Conservation (phyloP, 768 basidiomycete species). For the Xerocomus potaroensis region DNA sequence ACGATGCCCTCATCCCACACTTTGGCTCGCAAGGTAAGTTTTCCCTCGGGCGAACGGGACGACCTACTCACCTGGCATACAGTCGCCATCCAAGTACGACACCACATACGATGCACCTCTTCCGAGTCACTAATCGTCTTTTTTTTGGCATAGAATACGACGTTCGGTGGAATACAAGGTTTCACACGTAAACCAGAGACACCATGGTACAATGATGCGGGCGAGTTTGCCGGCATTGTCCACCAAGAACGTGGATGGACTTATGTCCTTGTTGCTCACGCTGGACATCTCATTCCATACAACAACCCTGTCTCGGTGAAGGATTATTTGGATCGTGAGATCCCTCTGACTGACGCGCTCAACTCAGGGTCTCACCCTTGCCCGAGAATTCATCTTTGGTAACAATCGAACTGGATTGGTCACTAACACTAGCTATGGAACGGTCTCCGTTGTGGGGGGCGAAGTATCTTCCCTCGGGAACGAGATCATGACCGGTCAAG, state of each 20-base stretch:
- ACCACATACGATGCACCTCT: not conserved
- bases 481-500: constrained; percentile 48
- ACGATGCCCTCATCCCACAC: constrained; percentile 61
- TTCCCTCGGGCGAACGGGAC: not conserved
- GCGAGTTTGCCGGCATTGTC: constrained; percentile 58
- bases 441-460: constrained; percentile 41
- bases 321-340: constrained; percentile 10
- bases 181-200: constrained; percentile 67
- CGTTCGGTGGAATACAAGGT: constrained; percentile 73
- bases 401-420: constrained; percentile 57
- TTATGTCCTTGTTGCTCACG: constrained; percentile 36
- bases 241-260: constrained; percentile 67
- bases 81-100: constrained; percentile 53
- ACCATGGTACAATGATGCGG: constrained; percentile 56
- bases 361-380: constrained; percentile 52
- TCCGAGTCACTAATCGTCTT: not conserved
- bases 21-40: constrained; percentile 55
- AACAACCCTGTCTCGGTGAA: constrained; percentile 41
- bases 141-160: constrained; percentile 53
- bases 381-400: constrained; percentile 67
- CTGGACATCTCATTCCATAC: constrained; percentile 36
- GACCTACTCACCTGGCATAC: constrained; percentile 6
- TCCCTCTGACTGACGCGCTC: not conserved
- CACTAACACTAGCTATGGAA: constrained; percentile 24
- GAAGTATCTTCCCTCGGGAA: constrained; percentile 42